Evolutionary conservation across 2,329 filamentous ascomycete genomes (phyloP).

Genomic region (Fusarium agapanthi): DNA sequence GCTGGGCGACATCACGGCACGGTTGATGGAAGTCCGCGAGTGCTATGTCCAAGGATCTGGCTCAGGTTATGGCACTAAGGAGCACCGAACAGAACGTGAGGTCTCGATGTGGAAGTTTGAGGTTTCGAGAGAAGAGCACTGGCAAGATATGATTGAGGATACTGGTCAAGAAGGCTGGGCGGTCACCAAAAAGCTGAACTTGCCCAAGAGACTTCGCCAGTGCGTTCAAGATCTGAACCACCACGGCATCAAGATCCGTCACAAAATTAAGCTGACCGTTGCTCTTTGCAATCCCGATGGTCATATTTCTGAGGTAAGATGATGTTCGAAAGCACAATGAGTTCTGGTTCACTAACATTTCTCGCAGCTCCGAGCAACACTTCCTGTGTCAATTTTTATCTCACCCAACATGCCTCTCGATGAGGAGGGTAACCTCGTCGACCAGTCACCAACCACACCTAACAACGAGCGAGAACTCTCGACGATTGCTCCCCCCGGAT

Average conservation of each 20-base stretch:
- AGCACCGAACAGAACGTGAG: slow-evolving; percentile 71
- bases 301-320: slow-evolving; percentile 83
- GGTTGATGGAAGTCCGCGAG: slow-evolving; percentile 82
- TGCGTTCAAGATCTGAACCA: slow-evolving; percentile 92
- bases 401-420: slow-evolving; percentile 92
- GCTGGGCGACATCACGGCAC: slow-evolving; percentile 82
- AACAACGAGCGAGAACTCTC: slow-evolving; percentile 61
- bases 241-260: slow-evolving; percentile 88
- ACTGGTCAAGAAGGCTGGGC: slow-evolving; percentile 72
- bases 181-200: slow-evolving; percentile 68
- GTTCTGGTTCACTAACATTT: slow-evolving; percentile 6
- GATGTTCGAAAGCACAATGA: neutral
- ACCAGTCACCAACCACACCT: slow-evolving; percentile 60
- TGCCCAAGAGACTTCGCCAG: slow-evolving; percentile 82
- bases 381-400: slow-evolving; percentile 93
- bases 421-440: slow-evolving; percentile 82
- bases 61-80: slow-evolving; percentile 57
- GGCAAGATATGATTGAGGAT: slow-evolving; percentile 74
- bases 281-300: slow-evolving; percentile 95
- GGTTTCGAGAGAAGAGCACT: slow-evolving; percentile 67
- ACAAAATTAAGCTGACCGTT: slow-evolving; percentile 91
- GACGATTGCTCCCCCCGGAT: slow-evolving; percentile 85
- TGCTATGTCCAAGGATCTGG: slow-evolving; percentile 60
- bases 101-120: slow-evolving; percentile 68
- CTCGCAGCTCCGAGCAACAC: slow-evolving; percentile 78